Evolutionary conservation across 2,329 filamentous ascomycete species (phyloP), one percentile per base, ranked within the genome.

Genomic region (Pyrenophora seminiperda): DNA sequence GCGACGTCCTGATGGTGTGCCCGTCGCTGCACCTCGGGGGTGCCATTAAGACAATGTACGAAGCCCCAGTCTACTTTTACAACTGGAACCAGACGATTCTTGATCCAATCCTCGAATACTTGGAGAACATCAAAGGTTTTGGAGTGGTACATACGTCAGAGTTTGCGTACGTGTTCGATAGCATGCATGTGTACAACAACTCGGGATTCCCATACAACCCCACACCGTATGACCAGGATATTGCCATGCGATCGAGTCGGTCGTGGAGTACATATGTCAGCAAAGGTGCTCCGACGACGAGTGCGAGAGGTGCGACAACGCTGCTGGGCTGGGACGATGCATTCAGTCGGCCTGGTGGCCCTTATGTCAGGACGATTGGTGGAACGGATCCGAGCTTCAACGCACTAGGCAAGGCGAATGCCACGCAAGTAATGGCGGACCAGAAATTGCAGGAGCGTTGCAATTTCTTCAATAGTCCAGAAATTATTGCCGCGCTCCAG

Each of bases 1-100:
- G 81, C 11, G 81, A 83, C 61, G 76, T 83, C 33, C 41, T 81
- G 22, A 78, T 82, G 74, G 69, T 72, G 0, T 83, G 80, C 63
- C 75, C 77, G 32, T 75, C 79, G 1, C 57, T 80, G 7, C 72
- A 73, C 41, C 75, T 76, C 42, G 79, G 71, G 2, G 55, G 70
- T 22, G 68, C 73, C 1, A 65, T 81, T 18, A 68, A 74, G 1
- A 52, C 64, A 11, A 68, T 65, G 19, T 72, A 67, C 3, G 74
- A 73, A 50, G 59, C 64, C 4, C 49, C 56, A 4, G 76, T 80
- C 4, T 83, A 77, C 58, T 65, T 81, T 1, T 82, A 79, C 62
- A 67, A 77, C 51, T 79, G 77, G 68, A 83, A 83, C 62, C 79
- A 82, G 58, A 83, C 81, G 0, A 72, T 83, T n/a, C 66, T 81